phyloP scores from a whole-genome alignment of 192 early-diverging fungal species.

The Chytriomyces hyalinus region DNA sequence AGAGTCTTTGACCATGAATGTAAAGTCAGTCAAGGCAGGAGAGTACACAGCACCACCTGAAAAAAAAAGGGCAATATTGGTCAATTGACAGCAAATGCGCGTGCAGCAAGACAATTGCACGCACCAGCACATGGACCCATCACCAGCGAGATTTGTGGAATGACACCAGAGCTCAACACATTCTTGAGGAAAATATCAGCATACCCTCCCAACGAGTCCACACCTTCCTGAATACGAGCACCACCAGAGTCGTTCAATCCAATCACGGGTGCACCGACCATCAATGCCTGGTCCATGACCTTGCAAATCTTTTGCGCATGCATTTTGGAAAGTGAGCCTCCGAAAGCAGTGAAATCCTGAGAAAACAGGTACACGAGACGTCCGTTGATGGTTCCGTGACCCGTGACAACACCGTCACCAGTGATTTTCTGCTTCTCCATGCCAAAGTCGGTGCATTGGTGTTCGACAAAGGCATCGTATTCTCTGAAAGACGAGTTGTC shows the following conservation, averaged over 20 bases:
- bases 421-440: conserved; percentile 83
- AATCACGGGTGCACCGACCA: conserved; percentile 92
- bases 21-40: conserved; percentile 95
- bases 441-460: conserved; percentile 89
- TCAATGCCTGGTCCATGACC: conserved; percentile 88
- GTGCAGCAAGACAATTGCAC: neutral
- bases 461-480: conserved; percentile 93
- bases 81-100: neutral
- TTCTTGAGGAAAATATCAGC: conserved; percentile 96
- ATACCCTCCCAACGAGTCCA: conserved; percentile 93
- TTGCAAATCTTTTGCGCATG: conserved; percentile 78
- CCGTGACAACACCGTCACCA: conserved; percentile 95
- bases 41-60: conserved; percentile 88
- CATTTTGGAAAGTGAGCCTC: conserved; percentile 85
- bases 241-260: conserved; percentile 97
- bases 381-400: conserved; percentile 92
- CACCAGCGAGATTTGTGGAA: conserved; percentile 94
- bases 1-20: conserved; percentile 95
- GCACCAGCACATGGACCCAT: conserved; percentile 97
- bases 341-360: conserved; percentile 94
- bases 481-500: conserved; percentile 87
- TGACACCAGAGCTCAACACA: conserved; percentile 88
- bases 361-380: conserved; percentile 89
- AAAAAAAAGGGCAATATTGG: neutral
- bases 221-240: conserved; percentile 97